Conservation (phyloP, 2,329 filamentous ascomycete genomes). For the Arthrobotrys conoides region DNA sequence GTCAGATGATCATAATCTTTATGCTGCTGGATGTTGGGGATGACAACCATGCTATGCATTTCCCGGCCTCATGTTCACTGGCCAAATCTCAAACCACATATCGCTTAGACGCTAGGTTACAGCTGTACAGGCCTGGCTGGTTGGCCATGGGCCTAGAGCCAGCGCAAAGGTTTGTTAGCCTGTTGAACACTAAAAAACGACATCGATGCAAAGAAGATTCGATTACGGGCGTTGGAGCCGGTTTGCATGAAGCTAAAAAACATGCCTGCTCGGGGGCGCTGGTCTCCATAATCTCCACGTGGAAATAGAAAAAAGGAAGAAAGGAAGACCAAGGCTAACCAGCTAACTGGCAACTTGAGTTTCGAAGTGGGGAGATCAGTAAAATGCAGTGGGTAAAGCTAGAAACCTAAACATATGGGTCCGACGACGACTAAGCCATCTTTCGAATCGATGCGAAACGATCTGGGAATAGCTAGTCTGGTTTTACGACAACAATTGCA, state of each 20-base stretch:
- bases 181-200: conserved; percentile 26
- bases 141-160: conserved; percentile 16
- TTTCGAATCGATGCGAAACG: conserved; percentile 51
- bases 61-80: conserved; percentile 4
- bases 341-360: neutral
- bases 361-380: conserved; percentile 38
- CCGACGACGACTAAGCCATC: conserved; percentile 48
- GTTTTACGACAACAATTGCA: conserved; percentile 40
- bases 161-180: conserved; percentile 34
- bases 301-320: conserved; percentile 44
- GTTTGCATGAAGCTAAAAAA: conserved; percentile 47
- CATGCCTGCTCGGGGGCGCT: conserved; percentile 38
- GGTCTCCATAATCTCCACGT: conserved; percentile 59
- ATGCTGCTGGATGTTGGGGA: conserved; percentile 37
- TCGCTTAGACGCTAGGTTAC: conserved; percentile 38
- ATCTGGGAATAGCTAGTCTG: conserved; percentile 25
- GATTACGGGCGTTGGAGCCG: conserved; percentile 46
- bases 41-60: conserved; percentile 52
- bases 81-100: conserved; percentile 17
- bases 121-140: neutral
- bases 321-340: too few species aligned
- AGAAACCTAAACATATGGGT: conserved; percentile 26
- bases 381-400: conserved; percentile 34
- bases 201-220: conserved; percentile 50
- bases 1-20: conserved; percentile 56